Percentiles rank a stretch among this genome's conserved stretches.
These are phyloP conservation scores for Yarrowia porcina DNA, from an alignment of 805 yeast genomes.

Conservation along the genomic window DNA sequence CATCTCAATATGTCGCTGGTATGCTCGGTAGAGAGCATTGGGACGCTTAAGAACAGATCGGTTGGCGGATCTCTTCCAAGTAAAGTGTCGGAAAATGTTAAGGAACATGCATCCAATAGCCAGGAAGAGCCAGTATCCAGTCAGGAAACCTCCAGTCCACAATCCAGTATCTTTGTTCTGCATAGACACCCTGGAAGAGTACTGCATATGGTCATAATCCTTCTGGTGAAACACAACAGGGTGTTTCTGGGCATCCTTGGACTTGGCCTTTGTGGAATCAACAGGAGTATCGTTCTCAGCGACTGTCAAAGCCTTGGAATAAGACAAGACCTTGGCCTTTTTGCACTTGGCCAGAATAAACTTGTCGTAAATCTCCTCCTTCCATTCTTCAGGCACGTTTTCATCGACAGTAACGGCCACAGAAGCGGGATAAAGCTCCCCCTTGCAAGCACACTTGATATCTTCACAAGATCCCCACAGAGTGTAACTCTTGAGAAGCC, in stretches of 20 bases:
- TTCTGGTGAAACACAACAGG: slow-evolving; percentile 31
- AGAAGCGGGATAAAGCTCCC: slow-evolving; percentile 34
- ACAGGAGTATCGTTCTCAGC: not conserved
- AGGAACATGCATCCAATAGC: slow-evolving; percentile 26
- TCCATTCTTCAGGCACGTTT: not conserved
- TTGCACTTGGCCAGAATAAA: slow-evolving; percentile 2
- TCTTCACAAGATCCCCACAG: slow-evolving; percentile 30
- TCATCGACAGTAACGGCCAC: slow-evolving; percentile 31
- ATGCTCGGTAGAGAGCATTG: slow-evolving; percentile 27
- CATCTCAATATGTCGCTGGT: slow-evolving; percentile 36
- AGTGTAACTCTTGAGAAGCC: slow-evolving; percentile 1
- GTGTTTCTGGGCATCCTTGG: slow-evolving; percentile 24
- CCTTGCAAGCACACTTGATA: slow-evolving; percentile 36
- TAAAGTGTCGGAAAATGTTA: slow-evolving; percentile 25
- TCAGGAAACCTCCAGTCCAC: slow-evolving; percentile 37
- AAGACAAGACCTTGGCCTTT: not conserved
- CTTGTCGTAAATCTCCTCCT: not conserved
- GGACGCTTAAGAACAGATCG: slow-evolving; percentile 33
- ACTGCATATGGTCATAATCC: slow-evolving; percentile 27
- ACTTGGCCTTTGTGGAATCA: slow-evolving; percentile 26
- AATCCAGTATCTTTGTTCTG: slow-evolving; percentile 35
- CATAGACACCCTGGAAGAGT: not conserved
- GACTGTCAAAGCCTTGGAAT: not conserved
- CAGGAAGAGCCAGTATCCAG: slow-evolving; percentile 36
- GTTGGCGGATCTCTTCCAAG: slow-evolving; percentile 31